phyloP scores from a whole-genome alignment of 139 green algal species.

The Chlorella sorokiniana region DNA sequence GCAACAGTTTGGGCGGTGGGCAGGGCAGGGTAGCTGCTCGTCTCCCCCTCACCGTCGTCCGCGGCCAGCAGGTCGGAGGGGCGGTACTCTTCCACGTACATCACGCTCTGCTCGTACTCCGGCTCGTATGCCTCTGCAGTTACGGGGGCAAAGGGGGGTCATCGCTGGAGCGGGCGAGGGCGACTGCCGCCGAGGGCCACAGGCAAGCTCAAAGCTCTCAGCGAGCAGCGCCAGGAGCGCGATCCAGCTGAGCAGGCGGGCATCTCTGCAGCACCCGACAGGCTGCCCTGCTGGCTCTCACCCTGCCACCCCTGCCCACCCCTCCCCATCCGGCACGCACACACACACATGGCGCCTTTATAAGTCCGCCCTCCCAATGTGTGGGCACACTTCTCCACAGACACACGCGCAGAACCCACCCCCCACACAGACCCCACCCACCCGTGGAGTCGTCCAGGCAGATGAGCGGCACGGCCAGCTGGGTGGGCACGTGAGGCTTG shows the following conservation, averaged over 20 bases:
- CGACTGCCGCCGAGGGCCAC: too few species aligned
- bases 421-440: not conserved
- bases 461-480: constrained; percentile 45
- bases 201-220: not conserved
- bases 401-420: not conserved
- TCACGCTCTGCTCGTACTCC: constrained; percentile 37
- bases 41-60: constrained; percentile 22
- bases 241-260: too few species aligned
- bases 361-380: too few species aligned
- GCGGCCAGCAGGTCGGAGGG: constrained; percentile 39
- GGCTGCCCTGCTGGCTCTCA: too few species aligned
- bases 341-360: too few species aligned
- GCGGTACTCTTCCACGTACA: constrained; percentile 50
- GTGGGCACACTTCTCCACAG: too few species aligned
- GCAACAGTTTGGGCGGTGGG: not conserved
- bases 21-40: not conserved
- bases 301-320: too few species aligned
- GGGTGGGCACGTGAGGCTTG: constrained; percentile 38
- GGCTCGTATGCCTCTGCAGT: constrained; percentile 40
- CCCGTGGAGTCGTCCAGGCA: constrained; percentile 44
- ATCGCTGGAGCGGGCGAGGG: not conserved
- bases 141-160: not conserved
- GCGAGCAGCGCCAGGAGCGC: too few species aligned
- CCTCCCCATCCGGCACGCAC: too few species aligned
- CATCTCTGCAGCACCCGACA: too few species aligned